A percentile compares a stretch with the other conserved stretches of the same genome.
phyloP scores from a whole-genome alignment of 768 basidiomycete species.

The Solioccasus polychromus region DNA sequence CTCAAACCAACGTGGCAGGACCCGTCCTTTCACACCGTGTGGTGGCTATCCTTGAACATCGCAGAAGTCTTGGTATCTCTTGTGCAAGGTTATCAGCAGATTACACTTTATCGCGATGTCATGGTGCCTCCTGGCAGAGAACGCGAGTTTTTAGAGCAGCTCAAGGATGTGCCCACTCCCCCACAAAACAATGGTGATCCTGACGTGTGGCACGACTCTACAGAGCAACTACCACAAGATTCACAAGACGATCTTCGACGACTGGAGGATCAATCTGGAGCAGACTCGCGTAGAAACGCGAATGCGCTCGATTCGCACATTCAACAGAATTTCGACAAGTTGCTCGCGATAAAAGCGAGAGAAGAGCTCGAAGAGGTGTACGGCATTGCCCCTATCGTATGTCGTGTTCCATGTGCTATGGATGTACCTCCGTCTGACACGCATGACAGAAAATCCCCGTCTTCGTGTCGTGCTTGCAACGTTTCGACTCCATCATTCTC shows the following conservation, averaged over 20 bases:
- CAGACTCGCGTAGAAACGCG: neutral
- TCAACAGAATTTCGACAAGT: slow-evolving; percentile 63
- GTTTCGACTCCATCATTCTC: slow-evolving; percentile 69
- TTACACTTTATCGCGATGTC: slow-evolving; percentile 66
- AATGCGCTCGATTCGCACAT: slow-evolving; percentile 39
- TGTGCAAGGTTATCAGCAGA: slow-evolving; percentile 66
- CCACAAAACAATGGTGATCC: slow-evolving; percentile 8
- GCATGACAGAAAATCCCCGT: slow-evolving; percentile 64
- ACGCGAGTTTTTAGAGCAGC: slow-evolving; percentile 36
- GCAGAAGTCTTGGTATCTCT: slow-evolving; percentile 66
- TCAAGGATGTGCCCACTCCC: slow-evolving; percentile 15
- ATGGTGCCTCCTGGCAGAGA: slow-evolving; percentile 49
- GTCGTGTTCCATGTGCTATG: slow-evolving; percentile 28
- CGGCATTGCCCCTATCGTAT: slow-evolving; percentile 74
- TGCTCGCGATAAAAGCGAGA: slow-evolving; percentile 59
- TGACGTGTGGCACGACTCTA: slow-evolving; percentile 8
- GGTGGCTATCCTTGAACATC: slow-evolving; percentile 73
- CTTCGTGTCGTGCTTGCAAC: slow-evolving; percentile 73
- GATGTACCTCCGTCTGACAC: slow-evolving; percentile 5
- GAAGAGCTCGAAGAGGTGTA: slow-evolving; percentile 80
- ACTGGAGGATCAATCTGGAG: slow-evolving; percentile 18
- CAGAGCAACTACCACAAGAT: slow-evolving; percentile 7
- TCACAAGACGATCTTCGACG: slow-evolving; percentile 17
- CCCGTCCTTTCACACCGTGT: slow-evolving; percentile 60
- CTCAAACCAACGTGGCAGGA: slow-evolving; percentile 52